Evolutionary conservation across 2,329 filamentous ascomycete genomes (phyloP), one percentile per base, ranked within the genome.

Genomic region (Beauveria australis): DNA sequence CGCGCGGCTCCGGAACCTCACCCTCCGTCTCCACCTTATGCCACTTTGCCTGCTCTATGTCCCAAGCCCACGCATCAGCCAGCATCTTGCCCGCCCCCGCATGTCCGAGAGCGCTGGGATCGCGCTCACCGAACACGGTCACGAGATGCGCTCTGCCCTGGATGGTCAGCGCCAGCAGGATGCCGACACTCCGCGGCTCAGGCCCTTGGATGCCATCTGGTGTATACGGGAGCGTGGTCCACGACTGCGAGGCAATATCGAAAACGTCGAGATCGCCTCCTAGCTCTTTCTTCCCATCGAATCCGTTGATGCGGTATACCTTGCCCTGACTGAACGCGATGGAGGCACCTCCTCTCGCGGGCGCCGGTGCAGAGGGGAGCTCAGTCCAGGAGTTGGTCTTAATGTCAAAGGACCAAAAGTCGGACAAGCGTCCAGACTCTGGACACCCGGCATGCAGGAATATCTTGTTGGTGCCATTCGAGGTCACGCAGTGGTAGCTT

Each of bases 381-480:
- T 81, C 71, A 1, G 69, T 76, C 86, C 86, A 88, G 1, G 67
- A 63, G n/a, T 69, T 70, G 0, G 66, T 68, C 1, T 66, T 63
- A 10, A 83, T 30, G 52, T 78, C 74, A 68, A 88, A 88, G 0
- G 76, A 73, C 86, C 86, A 88, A 2, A 88, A 71, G 66, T 89
- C 85, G 0, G 74, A 72, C 0, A 87, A 72, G 0, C 85, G 75
- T 1, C 82, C 85, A 3, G 73, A 74, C 22, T 78, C 77, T 0
- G 84, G 81, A 62, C 84, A 88, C 0, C 85, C 85, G 1, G 84
- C 82, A 65, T 88, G 85, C 14, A 88, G 44, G 67, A 78, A 88
- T 30, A 88, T 67, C 0, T 71, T 80, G 18, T 77, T 73, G 0
- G 24, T 43, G 18, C 66, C 65, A 54, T 72, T 75, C 1, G 76